Base-by-base conservation (phyloP, 2,329 filamentous ascomycete species). In the Xylaria arbuscula region DNA sequence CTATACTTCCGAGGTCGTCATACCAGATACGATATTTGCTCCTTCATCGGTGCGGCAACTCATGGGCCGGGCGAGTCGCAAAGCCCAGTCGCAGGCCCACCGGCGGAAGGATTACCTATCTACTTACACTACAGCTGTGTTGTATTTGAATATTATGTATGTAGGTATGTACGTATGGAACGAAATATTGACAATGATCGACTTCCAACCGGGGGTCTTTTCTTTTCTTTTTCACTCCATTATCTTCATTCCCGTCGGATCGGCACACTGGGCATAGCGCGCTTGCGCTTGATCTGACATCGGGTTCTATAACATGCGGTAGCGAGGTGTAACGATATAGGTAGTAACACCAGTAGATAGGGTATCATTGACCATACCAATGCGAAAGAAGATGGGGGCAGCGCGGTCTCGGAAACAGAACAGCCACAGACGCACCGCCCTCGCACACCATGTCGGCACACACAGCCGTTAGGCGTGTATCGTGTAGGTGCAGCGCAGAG, bases 261-360 rank as follows among this genome's bases (percentile, higher is more conserved):
- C 64, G 51, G 40, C 45, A 69, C 62, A 45, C 57, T 72, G 59
- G 57, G 42, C 17, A n/a, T 22, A 22, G 51, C 66, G 75, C 74
- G 71, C 67, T 73, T 75, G 73, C 73, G 73, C 74, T 75, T 76
- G 72, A 70, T 68, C 45, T 62, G 38, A 62, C 50, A 50, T 62
- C 51, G 48, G 57, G 24, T 59, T 59, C 13, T 15, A 28, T 28
- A 28, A 28, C 15, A 40, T n/a, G 28, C 59, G 11, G 48, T 53
- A 38, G 19, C 40, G 17, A 53, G 50, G 19, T 28, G 51, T 56
- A 50, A 34, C 40, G 17, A 28, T 22, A 34, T 45, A 28, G 28
- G 28, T 28, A 28, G 28, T 28, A 28, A 28, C 28, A 28, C 28
- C 28, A 28, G 28, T 28, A 28, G 28, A 28, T 48, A 58, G 22